Percentiles rank a stretch among this genome's conserved stretches.
Conservation (phyloP, 2,329 filamentous ascomycete genomes). For the Colletotrichum sp. region DNA sequence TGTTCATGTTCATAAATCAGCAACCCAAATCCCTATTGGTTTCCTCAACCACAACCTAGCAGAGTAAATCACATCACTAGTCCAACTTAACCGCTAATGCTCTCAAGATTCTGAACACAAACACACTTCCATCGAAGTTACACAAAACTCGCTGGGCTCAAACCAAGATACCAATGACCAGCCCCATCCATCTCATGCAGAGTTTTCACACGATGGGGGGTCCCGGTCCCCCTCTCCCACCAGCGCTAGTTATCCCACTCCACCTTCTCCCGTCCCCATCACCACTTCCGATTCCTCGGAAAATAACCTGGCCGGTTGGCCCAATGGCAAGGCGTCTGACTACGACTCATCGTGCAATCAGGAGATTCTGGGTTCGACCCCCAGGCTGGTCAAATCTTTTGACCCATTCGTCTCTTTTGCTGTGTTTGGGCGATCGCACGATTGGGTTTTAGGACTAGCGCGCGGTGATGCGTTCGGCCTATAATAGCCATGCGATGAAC, state of each 20-base stretch:
- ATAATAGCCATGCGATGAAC: not conserved
- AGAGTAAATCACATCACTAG: not conserved
- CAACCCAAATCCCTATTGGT: not conserved
- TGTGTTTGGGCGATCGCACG: not conserved
- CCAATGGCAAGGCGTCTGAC: constrained; percentile 49
- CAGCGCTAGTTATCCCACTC: not conserved
- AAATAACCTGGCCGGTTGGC: constrained; percentile 27
- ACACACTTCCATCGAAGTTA: not conserved
- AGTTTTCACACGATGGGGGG: not conserved
- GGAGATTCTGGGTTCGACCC: constrained; percentile 23
- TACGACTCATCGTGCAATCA: constrained; percentile 32
- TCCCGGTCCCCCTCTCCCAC: not conserved
- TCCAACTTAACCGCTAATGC: not conserved
- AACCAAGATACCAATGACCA: not conserved
- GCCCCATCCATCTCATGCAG: not conserved
- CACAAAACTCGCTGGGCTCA: not conserved
- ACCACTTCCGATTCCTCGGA: not conserved
- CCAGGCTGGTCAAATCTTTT: constrained; percentile 15
- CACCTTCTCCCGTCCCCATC: not conserved
- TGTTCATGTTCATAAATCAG: too few relatives aligned
- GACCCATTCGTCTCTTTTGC: not conserved
- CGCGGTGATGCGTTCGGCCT: not conserved
- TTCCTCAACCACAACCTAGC: not conserved
- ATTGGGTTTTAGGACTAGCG: not conserved
- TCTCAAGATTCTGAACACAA: not conserved